Percentiles rank a stretch among this genome's conserved stretches.
Conservation (phyloP, 2,329 filamentous ascomycete species). For the Colletotrichum sp. region DNA sequence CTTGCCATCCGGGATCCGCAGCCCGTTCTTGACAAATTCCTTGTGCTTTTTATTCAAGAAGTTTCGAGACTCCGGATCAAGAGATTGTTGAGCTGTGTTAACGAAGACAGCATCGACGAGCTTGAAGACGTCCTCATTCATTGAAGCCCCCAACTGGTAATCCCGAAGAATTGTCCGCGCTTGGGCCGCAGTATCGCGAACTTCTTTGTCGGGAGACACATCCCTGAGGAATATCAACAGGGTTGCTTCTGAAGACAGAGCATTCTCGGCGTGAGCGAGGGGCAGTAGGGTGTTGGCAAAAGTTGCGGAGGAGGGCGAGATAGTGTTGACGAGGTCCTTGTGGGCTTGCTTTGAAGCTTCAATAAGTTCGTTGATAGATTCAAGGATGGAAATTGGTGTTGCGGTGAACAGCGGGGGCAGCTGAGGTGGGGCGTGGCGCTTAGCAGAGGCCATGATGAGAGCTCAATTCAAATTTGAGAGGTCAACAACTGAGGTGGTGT, state of each 20-base stretch:
- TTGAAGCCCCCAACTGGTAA: neutral
- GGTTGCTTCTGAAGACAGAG: neutral
- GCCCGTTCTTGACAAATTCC: neutral
- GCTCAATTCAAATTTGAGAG: neutral
- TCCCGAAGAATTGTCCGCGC: neutral
- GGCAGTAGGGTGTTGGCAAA: neutral
- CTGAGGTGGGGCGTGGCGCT: neutral
- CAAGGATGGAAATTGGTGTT: neutral
- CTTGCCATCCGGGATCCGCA: neutral
- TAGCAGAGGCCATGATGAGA: neutral
- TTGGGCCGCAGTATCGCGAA: neutral
- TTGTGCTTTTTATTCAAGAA: neutral
- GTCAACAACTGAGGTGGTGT: neutral
- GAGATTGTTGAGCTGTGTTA: accelerated
- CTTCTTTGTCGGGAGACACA: neutral
- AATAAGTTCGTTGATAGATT: neutral
- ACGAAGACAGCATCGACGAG: neutral
- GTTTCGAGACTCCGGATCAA: neutral
- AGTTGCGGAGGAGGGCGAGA: neutral
- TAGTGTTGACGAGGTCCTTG: neutral
- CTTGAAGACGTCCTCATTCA: neutral
- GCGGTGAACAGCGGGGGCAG: neutral
- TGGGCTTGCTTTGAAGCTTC: neutral
- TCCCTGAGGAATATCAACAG: neutral
- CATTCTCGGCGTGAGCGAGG: neutral